These are phyloP conservation scores for Suillus variegatus DNA, from an alignment of 768 basidiomycete genomes.

Conservation along the genomic window DNA sequence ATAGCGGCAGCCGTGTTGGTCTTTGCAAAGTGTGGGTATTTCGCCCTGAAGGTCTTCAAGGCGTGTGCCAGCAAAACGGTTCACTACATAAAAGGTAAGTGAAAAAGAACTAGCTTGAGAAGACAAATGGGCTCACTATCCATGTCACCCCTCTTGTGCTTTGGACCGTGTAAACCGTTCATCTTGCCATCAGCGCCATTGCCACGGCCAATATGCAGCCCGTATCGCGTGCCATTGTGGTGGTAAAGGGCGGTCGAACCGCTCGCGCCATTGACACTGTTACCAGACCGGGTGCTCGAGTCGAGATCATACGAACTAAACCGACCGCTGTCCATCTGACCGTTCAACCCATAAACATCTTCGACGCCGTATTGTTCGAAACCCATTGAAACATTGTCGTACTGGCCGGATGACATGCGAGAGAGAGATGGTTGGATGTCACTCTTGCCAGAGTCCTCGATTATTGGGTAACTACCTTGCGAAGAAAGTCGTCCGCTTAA, in stretches of 20 bases:
- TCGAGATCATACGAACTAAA: conserved; percentile 65
- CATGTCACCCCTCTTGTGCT: conserved; percentile 92
- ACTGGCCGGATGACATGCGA: conserved; percentile 59
- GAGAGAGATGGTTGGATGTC: conserved; percentile 78
- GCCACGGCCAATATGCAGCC: conserved; percentile 61
- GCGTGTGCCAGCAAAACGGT: conserved; percentile 94
- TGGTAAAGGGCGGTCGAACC: conserved; percentile 81
- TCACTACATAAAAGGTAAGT: conserved; percentile 53
- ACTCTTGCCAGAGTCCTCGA: conserved; percentile 49
- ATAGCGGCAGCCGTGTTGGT: conserved; percentile 98
- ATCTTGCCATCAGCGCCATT: conserved; percentile 72
- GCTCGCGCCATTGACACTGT: conserved; percentile 38
- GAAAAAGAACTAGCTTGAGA: not conserved
- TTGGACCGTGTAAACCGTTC: conserved; percentile 88
- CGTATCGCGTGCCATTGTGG: conserved; percentile 77
- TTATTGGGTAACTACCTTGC: conserved; percentile 43
- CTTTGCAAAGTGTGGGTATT: conserved; percentile 93
- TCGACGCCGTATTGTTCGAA: conserved; percentile 59
- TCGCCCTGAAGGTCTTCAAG: conserved; percentile 96
- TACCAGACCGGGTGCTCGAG: conserved; percentile 39
- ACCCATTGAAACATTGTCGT: conserved; percentile 45
- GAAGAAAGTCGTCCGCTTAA: conserved; percentile 66
- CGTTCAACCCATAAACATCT: conserved; percentile 47
- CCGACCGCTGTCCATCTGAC: conserved; percentile 50
- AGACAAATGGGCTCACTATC: conserved; percentile 70